Conservation (phyloP, 2,329 filamentous ascomycete species). For the Aspergillus quadricinctus region DNA sequence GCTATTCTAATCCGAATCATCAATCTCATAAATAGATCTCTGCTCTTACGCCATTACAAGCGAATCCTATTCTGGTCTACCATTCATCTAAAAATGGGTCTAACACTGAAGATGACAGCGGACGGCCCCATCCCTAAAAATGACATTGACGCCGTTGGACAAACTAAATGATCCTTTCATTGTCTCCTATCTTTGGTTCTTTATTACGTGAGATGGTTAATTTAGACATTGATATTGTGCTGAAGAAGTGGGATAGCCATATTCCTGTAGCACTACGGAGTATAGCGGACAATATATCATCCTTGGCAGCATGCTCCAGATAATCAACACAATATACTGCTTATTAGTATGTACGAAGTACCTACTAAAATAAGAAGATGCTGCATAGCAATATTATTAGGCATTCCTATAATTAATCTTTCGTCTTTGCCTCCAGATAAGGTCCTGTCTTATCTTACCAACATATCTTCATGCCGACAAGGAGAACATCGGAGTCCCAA, state of each 20-base stretch:
- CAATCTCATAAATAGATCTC: background rate
- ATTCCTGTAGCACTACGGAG: background rate
- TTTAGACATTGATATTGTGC: background rate
- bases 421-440: too few relatives aligned
- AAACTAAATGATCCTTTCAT: background rate
- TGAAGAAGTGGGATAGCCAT: background rate
- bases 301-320: too few relatives aligned
- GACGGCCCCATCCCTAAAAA: background rate
- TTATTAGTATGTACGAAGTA: background rate
- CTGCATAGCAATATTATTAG: background rate
- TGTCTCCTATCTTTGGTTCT: background rate
- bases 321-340: background rate
- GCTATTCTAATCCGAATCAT: background rate
- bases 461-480: background rate
- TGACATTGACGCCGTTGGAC: background rate
- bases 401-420: background rate
- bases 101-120: background rate
- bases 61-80: slow-evolving; percentile 1
- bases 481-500: background rate
- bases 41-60: slow-evolving; percentile 5
- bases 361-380: background rate
- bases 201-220: background rate
- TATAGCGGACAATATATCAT: too few relatives aligned
- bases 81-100: background rate
- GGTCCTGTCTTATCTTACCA: too few relatives aligned